Evolutionary conservation across 2,329 filamentous ascomycete species (phyloP).

Genomic region (Exophiala lecanii-corni): DNA sequence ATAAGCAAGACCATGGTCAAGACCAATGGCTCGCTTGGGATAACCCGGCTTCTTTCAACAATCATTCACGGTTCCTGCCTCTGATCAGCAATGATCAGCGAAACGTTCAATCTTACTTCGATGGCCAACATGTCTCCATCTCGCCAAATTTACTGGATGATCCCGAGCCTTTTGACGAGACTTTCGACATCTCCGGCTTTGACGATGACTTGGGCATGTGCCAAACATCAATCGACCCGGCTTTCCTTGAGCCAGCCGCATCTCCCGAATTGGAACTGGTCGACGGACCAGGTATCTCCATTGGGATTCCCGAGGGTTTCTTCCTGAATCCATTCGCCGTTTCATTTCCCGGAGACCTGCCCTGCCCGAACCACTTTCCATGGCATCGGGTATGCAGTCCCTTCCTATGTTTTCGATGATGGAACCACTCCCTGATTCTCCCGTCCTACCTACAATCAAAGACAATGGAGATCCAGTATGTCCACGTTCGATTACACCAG

Average conservation of each 20-base stretch:
- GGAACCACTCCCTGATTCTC: not conserved
- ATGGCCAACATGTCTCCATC: conserved; percentile 6
- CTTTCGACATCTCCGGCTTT: not conserved
- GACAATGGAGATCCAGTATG: too few species aligned
- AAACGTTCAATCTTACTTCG: conserved; percentile 18
- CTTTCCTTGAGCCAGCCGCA: not conserved
- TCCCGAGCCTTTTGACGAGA: conserved; percentile 4
- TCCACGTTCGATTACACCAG: too few species aligned
- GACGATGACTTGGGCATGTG: not conserved
- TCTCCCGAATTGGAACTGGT: not conserved
- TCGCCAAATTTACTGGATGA: conserved; percentile 5
- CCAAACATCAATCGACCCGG: not conserved
- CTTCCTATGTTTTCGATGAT: too few species aligned
- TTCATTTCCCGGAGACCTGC: conserved; percentile 23
- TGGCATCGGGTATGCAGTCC: not conserved
- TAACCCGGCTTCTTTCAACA: conserved; percentile 13
- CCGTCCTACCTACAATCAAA: not conserved
- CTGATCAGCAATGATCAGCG: conserved; percentile 23
- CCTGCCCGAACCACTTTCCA: conserved; percentile 10
- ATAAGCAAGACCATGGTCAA: conserved; percentile 12
- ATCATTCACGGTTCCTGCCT: conserved; percentile 17
- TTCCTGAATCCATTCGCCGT: conserved; percentile 24
- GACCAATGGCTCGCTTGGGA: conserved; percentile 16
- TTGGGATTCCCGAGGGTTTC: conserved; percentile 19
- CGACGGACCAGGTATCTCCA: not conserved